These are phyloP conservation scores for Zymoseptoria pseudotritici DNA, from an alignment of 2,329 filamentous ascomycete genomes.

Conservation along the genomic window DNA sequence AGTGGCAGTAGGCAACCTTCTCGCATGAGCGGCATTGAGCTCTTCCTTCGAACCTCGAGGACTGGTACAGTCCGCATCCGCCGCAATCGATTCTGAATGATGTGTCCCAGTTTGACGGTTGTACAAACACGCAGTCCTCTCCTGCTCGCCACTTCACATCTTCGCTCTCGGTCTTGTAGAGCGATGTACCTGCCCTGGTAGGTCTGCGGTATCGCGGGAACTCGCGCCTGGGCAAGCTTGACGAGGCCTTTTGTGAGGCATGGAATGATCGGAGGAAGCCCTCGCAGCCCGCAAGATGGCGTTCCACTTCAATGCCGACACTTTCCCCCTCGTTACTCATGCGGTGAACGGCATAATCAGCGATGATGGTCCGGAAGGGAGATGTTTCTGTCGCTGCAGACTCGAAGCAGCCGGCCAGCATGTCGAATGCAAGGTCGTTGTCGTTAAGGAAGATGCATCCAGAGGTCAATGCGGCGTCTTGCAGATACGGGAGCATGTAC, in stretches of 20 bases:
- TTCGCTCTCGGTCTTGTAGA: no score
- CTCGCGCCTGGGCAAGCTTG: not conserved
- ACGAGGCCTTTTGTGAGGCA: not conserved
- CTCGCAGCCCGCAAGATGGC: not conserved
- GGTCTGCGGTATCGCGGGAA: slow-evolving; percentile 1
- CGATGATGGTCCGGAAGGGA: not conserved
- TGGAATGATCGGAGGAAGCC: not conserved
- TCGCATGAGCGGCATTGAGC: no score
- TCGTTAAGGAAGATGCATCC: not conserved
- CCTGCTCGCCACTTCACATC: no score
- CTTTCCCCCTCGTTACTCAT: not conserved
- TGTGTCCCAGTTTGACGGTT: no score
- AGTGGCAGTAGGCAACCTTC: no score
- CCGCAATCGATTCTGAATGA: no score
- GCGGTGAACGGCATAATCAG: not conserved
- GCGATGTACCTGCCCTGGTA: no score
- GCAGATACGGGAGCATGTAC: not conserved
- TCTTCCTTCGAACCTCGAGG: no score
- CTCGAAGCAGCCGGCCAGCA: not conserved
- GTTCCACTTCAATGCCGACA: not conserved
- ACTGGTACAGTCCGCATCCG: no score
- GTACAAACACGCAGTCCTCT: no score
- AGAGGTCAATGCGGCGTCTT: not conserved
- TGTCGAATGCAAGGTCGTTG: no score
- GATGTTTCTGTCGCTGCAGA: not conserved